Conservation (phyloP, 306 rosid species). For the Vachellia collinsii region DNA sequence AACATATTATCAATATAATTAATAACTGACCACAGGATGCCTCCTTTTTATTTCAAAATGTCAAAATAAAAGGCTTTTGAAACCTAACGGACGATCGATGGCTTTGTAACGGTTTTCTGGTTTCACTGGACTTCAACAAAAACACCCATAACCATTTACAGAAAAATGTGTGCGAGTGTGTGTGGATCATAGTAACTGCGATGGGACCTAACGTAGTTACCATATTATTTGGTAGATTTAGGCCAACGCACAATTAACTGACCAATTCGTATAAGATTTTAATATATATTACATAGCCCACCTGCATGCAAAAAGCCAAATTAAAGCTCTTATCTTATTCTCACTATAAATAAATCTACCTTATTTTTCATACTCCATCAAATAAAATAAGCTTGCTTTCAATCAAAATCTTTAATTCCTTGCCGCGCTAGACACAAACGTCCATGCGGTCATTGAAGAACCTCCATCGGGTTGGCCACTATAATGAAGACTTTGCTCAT, state of each 20-base stretch:
- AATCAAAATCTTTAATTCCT: neutral
- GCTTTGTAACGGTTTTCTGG: conserved; percentile 41
- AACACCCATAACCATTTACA: neutral
- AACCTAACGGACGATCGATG: conserved; percentile 29
- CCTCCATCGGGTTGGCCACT: no score
- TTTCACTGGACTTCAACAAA: neutral
- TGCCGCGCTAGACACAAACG: neutral
- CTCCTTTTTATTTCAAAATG: neutral
- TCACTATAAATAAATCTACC: neutral
- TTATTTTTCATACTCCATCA: neutral
- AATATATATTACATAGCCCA: neutral
- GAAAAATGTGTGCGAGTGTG: no score
- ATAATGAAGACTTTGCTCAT: no score
- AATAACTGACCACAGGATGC: no score
- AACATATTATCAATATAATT: neutral
- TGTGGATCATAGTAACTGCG: neutral
- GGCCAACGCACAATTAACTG: conserved; percentile 46
- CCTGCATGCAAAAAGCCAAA: neutral
- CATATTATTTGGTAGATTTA: conserved; percentile 26
- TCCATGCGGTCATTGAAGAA: neutral
- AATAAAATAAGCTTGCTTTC: neutral
- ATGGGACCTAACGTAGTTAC: neutral
- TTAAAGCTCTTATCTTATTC: neutral
- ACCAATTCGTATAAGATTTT: neutral
- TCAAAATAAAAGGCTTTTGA: conserved; percentile 25